These are phyloP conservation scores for Ordospora colligata DNA, from an alignment of 371 early-diverging fungal genomes.

Conservation along the genomic window DNA sequence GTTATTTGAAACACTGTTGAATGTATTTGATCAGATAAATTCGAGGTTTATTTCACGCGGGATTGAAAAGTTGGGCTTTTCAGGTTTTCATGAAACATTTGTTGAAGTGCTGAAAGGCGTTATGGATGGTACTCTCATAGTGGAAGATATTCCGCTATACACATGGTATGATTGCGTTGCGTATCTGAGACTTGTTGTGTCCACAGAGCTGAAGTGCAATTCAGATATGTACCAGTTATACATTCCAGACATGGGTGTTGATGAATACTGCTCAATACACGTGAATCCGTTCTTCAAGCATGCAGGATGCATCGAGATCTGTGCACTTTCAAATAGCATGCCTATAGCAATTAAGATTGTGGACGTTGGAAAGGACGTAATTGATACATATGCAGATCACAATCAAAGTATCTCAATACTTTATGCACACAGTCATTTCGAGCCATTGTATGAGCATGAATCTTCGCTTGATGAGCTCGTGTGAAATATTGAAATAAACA, in stretches of 20 bases:
- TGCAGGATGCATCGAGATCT: slow-evolving; percentile 33
- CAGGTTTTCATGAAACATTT: slow-evolving; percentile 11
- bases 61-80: slow-evolving; percentile 10
- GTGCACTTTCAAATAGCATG: slow-evolving; percentile 12
- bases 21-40: not conserved
- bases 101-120: not conserved
- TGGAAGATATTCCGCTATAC: slow-evolving; percentile 3
- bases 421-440: slow-evolving; percentile 36
- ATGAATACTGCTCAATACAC: slow-evolving; percentile 26
- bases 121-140: not conserved
- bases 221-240: slow-evolving; percentile 24
- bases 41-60: not conserved
- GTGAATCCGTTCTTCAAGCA: slow-evolving; percentile 32
- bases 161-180: slow-evolving; percentile 2
- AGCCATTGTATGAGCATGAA: slow-evolving; percentile 9
- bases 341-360: slow-evolving; percentile 12
- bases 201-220: slow-evolving; percentile 22
- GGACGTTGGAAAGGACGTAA: not conserved
- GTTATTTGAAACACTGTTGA: not conserved
- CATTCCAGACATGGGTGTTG: slow-evolving; percentile 17
- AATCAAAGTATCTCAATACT: not conserved
- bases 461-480: no score
- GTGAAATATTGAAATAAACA: no score
- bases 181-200: slow-evolving; percentile 13
- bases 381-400: slow-evolving; percentile 5